Base-by-base conservation (phyloP, 306 rosid genomes). In the Castanospermum australe region DNA sequence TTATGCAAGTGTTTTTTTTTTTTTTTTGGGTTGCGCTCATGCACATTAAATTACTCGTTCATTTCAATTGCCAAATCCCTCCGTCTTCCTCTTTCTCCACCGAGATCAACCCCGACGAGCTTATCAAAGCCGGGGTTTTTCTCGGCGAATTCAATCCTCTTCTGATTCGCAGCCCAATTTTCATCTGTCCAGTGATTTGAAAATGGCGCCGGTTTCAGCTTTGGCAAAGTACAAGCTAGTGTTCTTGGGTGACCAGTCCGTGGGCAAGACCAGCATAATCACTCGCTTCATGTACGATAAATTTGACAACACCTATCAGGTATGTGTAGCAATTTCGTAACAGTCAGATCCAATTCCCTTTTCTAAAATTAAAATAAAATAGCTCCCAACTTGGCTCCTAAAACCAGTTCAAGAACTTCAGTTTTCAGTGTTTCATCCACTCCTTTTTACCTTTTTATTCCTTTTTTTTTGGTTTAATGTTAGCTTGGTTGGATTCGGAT, bases 271-370 rank as follows among this genome's bases (percentile, higher is more conserved):
- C 77, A 86, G 90, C 77, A 86, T 86, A 67, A 86, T 86, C 73
- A 86, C 90, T 71, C 90, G 87, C 79, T 86, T 86, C 80, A 86
- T 86, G 87, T 86, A 86, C 48, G 87, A 86, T 32, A 86, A 86
- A 57, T 86, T 86, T 63, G 90, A 86, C 35, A 86, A 73, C 54
- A 86, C 87, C 70, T 87, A 87, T 77, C 90, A 87, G 87, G 86
- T 83, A 51, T 2, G 14, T 47, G 15, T 35, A n/a, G n/a, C n/a
- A n/a, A n/a, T n/a, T n/a, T n/a, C 4, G 36, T 9, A 42, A 5
- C 32, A 20, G 55, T 68, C 87, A 83, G 87, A 86, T 80, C 87
- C 87, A 80, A 5, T 24, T 65, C 18, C 56, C 17, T 28, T 57
- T 47, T 47, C 14, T 8, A 52, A 66, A 0, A 61, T 60, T 32